phyloP scores from a whole-genome alignment of 2,329 filamentous ascomycete genomes.

The Teratosphaeria zuluensis region DNA sequence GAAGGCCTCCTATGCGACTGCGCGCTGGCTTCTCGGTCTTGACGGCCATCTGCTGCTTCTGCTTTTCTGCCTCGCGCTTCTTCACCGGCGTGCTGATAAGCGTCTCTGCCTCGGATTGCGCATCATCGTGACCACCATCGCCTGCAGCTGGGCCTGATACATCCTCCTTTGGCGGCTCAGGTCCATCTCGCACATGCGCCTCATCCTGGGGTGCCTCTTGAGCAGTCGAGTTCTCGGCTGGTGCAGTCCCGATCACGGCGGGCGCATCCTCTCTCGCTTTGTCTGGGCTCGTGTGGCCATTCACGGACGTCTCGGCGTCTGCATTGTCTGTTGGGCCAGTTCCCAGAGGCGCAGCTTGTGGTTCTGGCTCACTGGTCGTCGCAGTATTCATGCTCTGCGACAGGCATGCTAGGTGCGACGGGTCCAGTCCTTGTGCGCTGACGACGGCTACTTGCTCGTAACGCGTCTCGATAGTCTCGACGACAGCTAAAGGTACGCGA shows the following conservation, averaged over 20 bases:
- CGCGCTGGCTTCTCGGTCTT: slow-evolving; percentile 14
- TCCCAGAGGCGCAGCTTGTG: neutral
- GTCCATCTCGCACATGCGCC: neutral
- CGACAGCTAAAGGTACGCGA: neutral
- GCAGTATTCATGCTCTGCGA: neutral
- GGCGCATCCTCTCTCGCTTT: neutral
- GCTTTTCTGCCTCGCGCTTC: slow-evolving; percentile 27
- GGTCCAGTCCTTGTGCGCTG: neutral
- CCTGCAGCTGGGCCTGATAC: slow-evolving; percentile 2
- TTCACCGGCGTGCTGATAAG: slow-evolving; percentile 37
- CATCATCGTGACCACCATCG: slow-evolving; percentile 23
- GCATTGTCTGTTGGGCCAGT: neutral
- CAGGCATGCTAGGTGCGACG: neutral
- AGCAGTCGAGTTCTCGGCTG: neutral
- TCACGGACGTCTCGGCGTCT: neutral
- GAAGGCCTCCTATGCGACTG: slow-evolving; percentile 23
- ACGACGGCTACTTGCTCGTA: neutral
- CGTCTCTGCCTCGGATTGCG: slow-evolving; percentile 42
- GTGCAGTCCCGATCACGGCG: neutral
- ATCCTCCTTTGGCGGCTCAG: slow-evolving; percentile 2
- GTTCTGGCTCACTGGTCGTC: neutral
- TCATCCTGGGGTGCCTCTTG: neutral
- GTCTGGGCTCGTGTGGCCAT: slow-evolving; percentile 2
- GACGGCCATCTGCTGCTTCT: slow-evolving; percentile 11
- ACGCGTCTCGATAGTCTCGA: neutral